Percentiles rank a stretch among this genome's conserved stretches.
These are phyloP conservation scores for Exserohilum turcica DNA, from an alignment of 2,329 filamentous ascomycete species.

Conservation along the genomic window DNA sequence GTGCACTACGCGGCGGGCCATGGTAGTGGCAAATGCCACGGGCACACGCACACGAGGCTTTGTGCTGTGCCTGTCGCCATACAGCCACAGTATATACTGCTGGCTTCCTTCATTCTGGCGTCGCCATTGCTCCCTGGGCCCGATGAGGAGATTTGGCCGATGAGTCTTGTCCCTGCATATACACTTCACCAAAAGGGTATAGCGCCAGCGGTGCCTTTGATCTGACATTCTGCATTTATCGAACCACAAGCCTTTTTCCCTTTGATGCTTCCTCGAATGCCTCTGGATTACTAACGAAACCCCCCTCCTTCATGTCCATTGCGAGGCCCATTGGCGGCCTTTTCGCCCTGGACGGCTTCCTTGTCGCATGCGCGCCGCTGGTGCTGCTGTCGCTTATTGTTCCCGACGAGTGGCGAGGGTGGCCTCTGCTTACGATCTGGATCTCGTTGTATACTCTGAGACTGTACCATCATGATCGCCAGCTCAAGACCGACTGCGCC, in stretches of 20 bases:
- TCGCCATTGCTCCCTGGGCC: not conserved
- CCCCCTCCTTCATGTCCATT: constrained; percentile 18
- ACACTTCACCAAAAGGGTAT: constrained; percentile 26
- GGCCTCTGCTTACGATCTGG: constrained; percentile 32
- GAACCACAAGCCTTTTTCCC: constrained; percentile 7
- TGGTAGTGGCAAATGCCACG: too few relatives aligned
- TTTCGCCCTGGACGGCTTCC: constrained; percentile 17
- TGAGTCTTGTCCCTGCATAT: constrained; percentile 20
- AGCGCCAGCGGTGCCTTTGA: constrained; percentile 20
- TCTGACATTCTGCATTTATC: constrained; percentile 14
- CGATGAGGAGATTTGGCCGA: constrained; percentile 1
- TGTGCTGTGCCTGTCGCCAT: too few relatives aligned
- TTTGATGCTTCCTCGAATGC: constrained; percentile 3
- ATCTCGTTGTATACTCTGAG: constrained; percentile 22
- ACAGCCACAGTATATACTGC: too few relatives aligned
- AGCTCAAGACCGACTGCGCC: constrained; percentile 27
- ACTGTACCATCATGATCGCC: constrained; percentile 22
- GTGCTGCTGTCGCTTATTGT: constrained; percentile 7
- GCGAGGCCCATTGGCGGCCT: constrained; percentile 13
- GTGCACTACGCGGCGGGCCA: too few relatives aligned
- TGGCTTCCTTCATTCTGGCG: not conserved
- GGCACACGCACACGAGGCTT: too few relatives aligned
- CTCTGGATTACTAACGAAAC: constrained; percentile 11
- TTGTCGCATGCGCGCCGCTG: constrained; percentile 11
- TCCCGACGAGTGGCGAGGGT: constrained; percentile 16